Evolutionary conservation across 169 alveolate genomes (phyloP), one percentile per base, ranked within the genome.

Genomic region (Plasmodium gaboni): DNA sequence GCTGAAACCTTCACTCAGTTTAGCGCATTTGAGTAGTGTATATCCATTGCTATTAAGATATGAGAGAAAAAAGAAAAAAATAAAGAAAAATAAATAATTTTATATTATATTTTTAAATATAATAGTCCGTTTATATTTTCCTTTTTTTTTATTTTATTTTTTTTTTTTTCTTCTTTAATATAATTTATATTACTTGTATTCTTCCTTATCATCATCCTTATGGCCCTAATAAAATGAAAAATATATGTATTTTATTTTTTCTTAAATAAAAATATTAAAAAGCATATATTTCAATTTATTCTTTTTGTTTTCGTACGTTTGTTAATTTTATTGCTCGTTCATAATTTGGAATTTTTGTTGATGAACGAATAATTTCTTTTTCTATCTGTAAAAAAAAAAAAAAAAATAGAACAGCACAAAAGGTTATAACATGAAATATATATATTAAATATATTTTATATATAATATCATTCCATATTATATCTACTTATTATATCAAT

Each of bases 1-100:
- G 13, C 96, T 93, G 46, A 95, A 88, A 0, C 93, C 95, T 2
- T 88, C 71, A 44, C 93, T 70, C 61, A 44, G 59, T 55, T 68
- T 71, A 8, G 94, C 63, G 32, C 94, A 88, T 22, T 92, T 63
- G 46, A 88, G 57, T 38, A 95, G 44, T 73, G 46, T 60, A n/a
- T 38, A 5, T 28, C 87, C 85, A 19, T 22, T 59, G 26, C 95
- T 92, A 46, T 38, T 48, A 61, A 24, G 28, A 63, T 63, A 46
- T 32, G 6, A 15, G 17, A 57, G 22, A 68, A n/a, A 38, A 38
- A 38, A 38, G 26, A 15, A 19, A 42, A 51, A 17, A 60, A 72
- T 12, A 19, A 53, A 28, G 22, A 12, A 72, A 60, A 51, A 19
- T 5, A 70, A 32, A 28, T 68, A 1, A 50, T 57, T 13, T 24